Evolutionary conservation across 1,284 basidiomycete species (phyloP), one percentile per base, ranked within the genome.

Genomic region (Singerocomus rubriflavus): DNA sequence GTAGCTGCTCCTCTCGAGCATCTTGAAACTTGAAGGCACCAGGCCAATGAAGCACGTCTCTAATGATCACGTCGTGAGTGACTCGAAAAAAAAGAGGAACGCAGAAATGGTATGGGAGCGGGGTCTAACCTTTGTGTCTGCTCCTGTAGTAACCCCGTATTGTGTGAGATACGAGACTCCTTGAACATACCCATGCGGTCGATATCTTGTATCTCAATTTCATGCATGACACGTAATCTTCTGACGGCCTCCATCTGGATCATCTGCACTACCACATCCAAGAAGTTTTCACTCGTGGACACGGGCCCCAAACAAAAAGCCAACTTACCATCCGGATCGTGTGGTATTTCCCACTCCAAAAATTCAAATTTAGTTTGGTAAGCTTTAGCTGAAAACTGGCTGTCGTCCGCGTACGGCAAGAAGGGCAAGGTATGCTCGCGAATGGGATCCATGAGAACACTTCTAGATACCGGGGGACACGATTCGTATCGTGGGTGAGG

Each of bases 371-470:
- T 63, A 8, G 60, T 55, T 7, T 68, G 58, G 51, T 80, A 73
- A 3, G 50, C 56, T 6, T 52, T 16, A 4, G 57, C 59, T 25
- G 75, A 53, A 53, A 85, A 85, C 0, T 4, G 45, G 0, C 73
- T 67, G 39, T 84, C 79, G 50, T 85, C 81, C 0, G 75, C 70
- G 48, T 78, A 77, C 0, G 81, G 82, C 25, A 82, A 56, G 52
- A 83, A 85, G 65, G 65, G 75, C 63, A 45, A 66, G 56, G 48
- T 69, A 53, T 8, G 67, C 55, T 57, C 81, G 75, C 54, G 78
- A 2, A 2, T 1, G 4, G 0, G 72, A 6, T 76, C 76, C 10
- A 68, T 58, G 33, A 70, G 65, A 30, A 80, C 66, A 55, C 73
- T 82, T 29, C 71, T 66, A 1, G 62, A 61, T 1, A 67, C 57